Base-by-base conservation (phyloP, 371 early-diverging fungal species). In the Quaeritorhiza haematococci region DNA sequence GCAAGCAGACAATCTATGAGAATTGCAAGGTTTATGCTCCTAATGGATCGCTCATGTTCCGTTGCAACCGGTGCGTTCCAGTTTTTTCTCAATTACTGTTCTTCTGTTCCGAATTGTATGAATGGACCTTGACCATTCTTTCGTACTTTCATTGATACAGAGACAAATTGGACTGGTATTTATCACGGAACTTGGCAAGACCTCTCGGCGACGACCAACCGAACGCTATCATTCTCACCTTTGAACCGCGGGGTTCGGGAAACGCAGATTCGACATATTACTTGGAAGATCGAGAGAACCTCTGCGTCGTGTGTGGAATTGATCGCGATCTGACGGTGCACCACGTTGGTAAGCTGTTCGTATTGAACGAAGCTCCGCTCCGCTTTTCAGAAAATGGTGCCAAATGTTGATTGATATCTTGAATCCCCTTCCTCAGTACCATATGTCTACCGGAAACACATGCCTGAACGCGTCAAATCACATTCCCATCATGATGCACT, bases 81-180 rank as follows among this genome's bases (percentile, higher is more conserved):
- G 5, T 3, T 33, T n/a, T 51, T 51, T 17, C 2, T 15, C 19
- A 46, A 41, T 3, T 42, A 21, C 6, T 13, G 15, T 13, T 13
- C 15, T 13, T 27, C 17, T 15, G 17, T 0, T 32, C n/a, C 33
- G n/a, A n/a, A n/a, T n/a, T n/a, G n/a, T n/a, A n/a, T n/a, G n/a
- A n/a, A n/a, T n/a, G n/a, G n/a, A n/a, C n/a, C n/a, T n/a, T n/a
- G n/a, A n/a, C n/a, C n/a, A n/a, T n/a, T n/a, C n/a, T n/a, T n/a
- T n/a, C n/a, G n/a, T 33, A 0, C 10, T 1, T 35, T 38, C 48
- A 48, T 27, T 21, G 32, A 15, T 48, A 19, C 10, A 53, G 48
- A 21, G 49, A 59, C 28, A 59, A 59, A 33, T n/a, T 59, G 6
- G 60, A 59, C 15, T 59, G 60, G 60, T 59, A 59, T 48, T 32